Evolutionary conservation across 2,329 filamentous ascomycete species (phyloP), one percentile per base, ranked within the genome.

Genomic region (Samsoniella hepiali): DNA sequence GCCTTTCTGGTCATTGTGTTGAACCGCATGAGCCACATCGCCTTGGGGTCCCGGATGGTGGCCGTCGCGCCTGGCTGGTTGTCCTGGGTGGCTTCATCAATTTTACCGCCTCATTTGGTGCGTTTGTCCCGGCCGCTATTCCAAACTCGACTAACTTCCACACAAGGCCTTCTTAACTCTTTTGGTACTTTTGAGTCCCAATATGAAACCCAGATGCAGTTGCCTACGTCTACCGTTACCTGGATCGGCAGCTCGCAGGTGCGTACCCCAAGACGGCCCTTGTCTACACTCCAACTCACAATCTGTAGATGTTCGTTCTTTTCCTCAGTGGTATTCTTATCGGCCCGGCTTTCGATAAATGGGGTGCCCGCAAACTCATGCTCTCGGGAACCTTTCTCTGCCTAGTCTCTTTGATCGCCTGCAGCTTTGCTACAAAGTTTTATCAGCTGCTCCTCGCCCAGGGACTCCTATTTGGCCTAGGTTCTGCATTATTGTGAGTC

Each of bases 111-210:
- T 67, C 68, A 17, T 72, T 74, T 57, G 73, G 72, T 74, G 51
- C 15, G 69, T 64, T 17, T 13, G 27, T 22, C n/a, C 32, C 36
- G 3, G 2, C n/a, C 13, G 32, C 40, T 4, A 29, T 17, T 29
- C 8, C 15, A 40, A 42, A 2, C 22, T 9, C 27, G 17, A 5
- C 45, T 62, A 44, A 45, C 15, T 36, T 3, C 36, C 29, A 13
- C 10, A 8, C 5, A 9, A 73, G 71, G 71, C 8, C 61, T 73
- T 15, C n/a, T 73, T 27, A 74, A 76, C 65, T 71, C 80, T n/a
- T 86, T 84, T 65, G 83, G 84, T 3, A 78, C 82, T 3, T 86
- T 83, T 63, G 82, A 86, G 65, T 78, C 78, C 3, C 81, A 81
- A 70, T 87, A 86, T 65, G 66, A 67, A 53, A 75, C 71, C 58